A percentile compares a stretch with the other conserved stretches of the same genome.
phyloP scores from a whole-genome alignment of 768 basidiomycete species.

The Lactifluus piperatus region DNA sequence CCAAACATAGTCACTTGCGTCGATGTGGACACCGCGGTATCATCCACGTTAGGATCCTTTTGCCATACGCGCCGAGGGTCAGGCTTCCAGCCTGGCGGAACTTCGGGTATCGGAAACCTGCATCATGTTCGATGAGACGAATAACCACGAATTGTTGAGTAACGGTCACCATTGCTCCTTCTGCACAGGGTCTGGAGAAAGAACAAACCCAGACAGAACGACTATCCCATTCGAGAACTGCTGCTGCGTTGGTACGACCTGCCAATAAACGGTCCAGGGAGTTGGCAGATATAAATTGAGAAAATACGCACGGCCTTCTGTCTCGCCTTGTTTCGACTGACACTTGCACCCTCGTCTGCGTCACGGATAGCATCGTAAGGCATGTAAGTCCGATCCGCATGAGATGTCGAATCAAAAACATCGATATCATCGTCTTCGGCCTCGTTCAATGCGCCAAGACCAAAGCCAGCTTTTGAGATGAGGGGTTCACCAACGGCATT shows the following conservation, averaged over 20 bases:
- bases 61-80: slow-evolving; percentile 76
- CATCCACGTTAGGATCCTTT: slow-evolving; percentile 32
- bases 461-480: slow-evolving; percentile 60
- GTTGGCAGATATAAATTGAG: neutral
- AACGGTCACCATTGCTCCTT: slow-evolving; percentile 59
- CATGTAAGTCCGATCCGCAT: slow-evolving; percentile 36
- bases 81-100: slow-evolving; percentile 81
- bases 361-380: slow-evolving; percentile 59
- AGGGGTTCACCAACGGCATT: neutral
- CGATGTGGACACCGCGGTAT: slow-evolving; percentile 31
- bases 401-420: slow-evolving; percentile 51
- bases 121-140: slow-evolving; percentile 15
- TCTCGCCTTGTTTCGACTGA: slow-evolving; percentile 17
- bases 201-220: slow-evolving; percentile 66
- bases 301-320: neutral
- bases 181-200: slow-evolving; percentile 56
- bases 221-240: slow-evolving; percentile 69
- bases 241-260: slow-evolving; percentile 22
- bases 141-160: slow-evolving; percentile 13
- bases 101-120: slow-evolving; percentile 79
- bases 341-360: slow-evolving; percentile 53
- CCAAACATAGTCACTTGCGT: slow-evolving; percentile 48
- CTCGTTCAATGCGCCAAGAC: slow-evolving; percentile 83
- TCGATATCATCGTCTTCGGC: slow-evolving; percentile 91
- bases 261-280: slow-evolving; percentile 12